phyloP scores from a whole-genome alignment of 805 yeast species.

The Jamesozyma rosinii region DNA sequence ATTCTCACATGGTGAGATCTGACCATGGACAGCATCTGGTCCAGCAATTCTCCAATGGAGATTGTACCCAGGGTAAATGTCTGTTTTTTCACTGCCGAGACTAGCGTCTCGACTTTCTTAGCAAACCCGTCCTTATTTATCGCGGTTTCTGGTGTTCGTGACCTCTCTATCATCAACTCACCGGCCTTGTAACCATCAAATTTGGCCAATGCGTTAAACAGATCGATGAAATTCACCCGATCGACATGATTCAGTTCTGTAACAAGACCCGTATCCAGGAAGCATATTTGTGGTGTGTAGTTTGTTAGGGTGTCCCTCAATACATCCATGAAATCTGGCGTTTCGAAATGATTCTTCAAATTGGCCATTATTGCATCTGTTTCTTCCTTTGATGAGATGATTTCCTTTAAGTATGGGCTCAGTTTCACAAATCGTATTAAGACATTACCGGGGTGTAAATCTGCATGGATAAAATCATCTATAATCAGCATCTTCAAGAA shows the following conservation, averaged over 20 bases:
- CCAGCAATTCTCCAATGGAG: constrained; percentile 82
- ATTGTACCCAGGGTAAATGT: constrained; percentile 90
- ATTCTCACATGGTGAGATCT: constrained; percentile 88
- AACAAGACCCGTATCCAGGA: constrained; percentile 86
- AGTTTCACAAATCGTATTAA: constrained; percentile 60
- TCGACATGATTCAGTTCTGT: constrained; percentile 77
- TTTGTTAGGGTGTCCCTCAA: constrained; percentile 49
- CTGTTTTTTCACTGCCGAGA: constrained; percentile 68
- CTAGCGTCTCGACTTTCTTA: constrained; percentile 73
- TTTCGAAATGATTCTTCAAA: constrained; percentile 2
- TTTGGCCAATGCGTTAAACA: constrained; percentile 78
- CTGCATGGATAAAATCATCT: constrained; percentile 93
- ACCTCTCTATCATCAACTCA: constrained; percentile 87
- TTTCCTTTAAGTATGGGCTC: constrained; percentile 22
- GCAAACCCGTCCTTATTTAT: constrained; percentile 79
- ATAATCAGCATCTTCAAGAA: constrained; percentile 86
- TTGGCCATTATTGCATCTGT: neutral
- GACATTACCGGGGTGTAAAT: constrained; percentile 93
- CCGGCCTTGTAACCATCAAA: constrained; percentile 95
- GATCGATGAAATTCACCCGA: constrained; percentile 75
- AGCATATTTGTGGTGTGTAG: constrained; percentile 77
- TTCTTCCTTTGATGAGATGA: constrained; percentile 7
- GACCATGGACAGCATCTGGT: constrained; percentile 84
- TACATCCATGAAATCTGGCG: constrained; percentile 23
- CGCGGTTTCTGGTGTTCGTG: constrained; percentile 90